Conservation (phyloP, 2,329 filamentous ascomycete species). For the Aureobasidium lini region DNA sequence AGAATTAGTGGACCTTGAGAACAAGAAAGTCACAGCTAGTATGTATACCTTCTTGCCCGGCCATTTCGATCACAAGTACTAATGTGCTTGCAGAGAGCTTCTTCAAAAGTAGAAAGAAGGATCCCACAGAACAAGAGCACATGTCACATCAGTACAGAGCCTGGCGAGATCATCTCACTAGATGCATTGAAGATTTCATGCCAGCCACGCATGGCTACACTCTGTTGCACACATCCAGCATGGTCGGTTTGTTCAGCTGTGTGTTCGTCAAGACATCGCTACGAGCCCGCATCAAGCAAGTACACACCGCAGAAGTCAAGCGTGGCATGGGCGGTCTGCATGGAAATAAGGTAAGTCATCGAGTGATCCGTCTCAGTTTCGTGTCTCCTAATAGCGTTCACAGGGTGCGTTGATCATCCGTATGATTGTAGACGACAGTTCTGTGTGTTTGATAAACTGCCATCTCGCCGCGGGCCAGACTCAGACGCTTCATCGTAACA, state of each 20-base stretch:
- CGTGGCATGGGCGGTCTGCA: constrained; percentile 91
- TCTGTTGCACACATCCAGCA: constrained; percentile 76
- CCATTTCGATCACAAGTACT: background rate
- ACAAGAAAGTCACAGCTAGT: constrained; percentile 96
- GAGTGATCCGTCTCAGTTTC: background rate
- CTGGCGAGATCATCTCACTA: constrained; percentile 84
- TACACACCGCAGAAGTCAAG: constrained; percentile 80
- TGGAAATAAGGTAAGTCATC: constrained; percentile 66
- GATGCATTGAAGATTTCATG: constrained; percentile 76
- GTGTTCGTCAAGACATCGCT: constrained; percentile 83
- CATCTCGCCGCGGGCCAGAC: constrained; percentile 92
- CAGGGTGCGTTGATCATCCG: constrained; percentile 79
- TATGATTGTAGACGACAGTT: constrained; percentile 91
- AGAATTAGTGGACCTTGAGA: constrained; percentile 94
- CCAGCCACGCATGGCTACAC: constrained; percentile 70
- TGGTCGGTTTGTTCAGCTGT: constrained; percentile 93
- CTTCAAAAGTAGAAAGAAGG: constrained; percentile 76
- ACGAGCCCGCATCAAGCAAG: constrained; percentile 65
- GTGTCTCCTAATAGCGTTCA: background rate
- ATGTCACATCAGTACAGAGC: constrained; percentile 98
- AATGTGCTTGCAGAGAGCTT: constrained; percentile 55
- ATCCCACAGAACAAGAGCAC: constrained; percentile 72
- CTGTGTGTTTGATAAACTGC: constrained; percentile 93
- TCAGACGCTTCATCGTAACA: constrained; percentile 83
- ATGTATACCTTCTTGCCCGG: constrained; percentile 26